A percentile compares a stretch with the other conserved stretches of the same genome.
Conservation (phyloP, 2,329 filamentous ascomycete genomes). For the Ophiocordyceps camponoti-leonardi region DNA sequence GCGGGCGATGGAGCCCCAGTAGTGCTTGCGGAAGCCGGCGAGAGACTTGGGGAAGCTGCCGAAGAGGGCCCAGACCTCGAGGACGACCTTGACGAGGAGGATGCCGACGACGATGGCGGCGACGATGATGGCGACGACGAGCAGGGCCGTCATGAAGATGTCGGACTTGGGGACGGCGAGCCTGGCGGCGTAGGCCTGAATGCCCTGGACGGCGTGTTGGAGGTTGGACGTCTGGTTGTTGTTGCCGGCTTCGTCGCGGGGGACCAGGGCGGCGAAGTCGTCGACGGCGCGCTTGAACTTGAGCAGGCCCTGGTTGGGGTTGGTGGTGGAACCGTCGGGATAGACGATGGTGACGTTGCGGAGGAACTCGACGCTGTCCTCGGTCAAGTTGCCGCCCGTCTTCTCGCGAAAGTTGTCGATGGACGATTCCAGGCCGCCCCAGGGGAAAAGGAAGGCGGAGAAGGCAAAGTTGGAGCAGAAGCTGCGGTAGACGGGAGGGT, state of each 20-base stretch:
- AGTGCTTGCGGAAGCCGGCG: conserved; percentile 78
- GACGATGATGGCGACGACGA: conserved; percentile 77
- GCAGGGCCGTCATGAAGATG: conserved; percentile 87
- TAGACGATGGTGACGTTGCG: conserved; percentile 61
- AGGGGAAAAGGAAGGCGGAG: conserved; percentile 69
- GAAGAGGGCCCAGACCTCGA: conserved; percentile 84
- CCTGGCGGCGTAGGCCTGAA: conserved; percentile 70
- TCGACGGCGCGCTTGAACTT: conserved; percentile 37
- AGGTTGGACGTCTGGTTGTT: conserved; percentile 12
- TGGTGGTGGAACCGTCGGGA: conserved; percentile 37
- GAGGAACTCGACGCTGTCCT: conserved; percentile 60
- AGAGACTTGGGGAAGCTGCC: conserved; percentile 70
- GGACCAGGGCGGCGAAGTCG: conserved; percentile 28
- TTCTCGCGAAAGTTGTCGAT: conserved; percentile 69
- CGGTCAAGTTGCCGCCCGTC: conserved; percentile 76
- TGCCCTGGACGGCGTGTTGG: conserved; percentile 46
- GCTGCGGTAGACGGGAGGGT: conserved; percentile 73
- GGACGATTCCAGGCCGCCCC: conserved; percentile 58
- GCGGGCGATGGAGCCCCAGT: conserved; percentile 84
- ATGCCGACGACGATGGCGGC: conserved; percentile 65
- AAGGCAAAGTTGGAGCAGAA: conserved; percentile 92
- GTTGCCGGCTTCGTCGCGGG: conserved; percentile 14
- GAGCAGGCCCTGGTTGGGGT: conserved; percentile 18
- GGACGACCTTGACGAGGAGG: conserved; percentile 77
- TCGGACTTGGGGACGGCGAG: conserved; percentile 75